Conservation (phyloP, 129 eudicot species). For the Flaveria trinervia region DNA sequence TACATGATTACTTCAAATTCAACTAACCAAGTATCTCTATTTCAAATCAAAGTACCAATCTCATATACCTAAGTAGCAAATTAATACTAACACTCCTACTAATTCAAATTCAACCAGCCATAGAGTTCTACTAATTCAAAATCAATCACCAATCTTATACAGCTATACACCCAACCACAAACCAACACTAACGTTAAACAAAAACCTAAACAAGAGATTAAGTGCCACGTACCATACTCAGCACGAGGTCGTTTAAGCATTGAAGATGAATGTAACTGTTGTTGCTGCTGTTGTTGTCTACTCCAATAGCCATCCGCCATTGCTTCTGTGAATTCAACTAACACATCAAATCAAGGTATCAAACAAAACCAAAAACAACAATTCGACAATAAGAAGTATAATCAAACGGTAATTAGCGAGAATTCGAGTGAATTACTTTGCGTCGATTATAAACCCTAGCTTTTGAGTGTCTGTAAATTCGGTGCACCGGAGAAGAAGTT, state of each 20-base stretch:
- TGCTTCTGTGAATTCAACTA: slow-evolving; percentile 15
- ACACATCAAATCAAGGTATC: background rate
- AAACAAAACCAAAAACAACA: background rate
- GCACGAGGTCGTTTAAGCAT: slow-evolving; percentile 52
- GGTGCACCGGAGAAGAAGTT: background rate
- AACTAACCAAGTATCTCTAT: background rate
- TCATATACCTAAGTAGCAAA: background rate
- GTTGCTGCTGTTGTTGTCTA: slow-evolving; percentile 13
- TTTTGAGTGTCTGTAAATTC: background rate
- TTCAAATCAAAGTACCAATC: background rate
- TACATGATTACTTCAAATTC: background rate
- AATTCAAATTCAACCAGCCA: background rate
- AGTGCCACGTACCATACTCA: slow-evolving; percentile 38
- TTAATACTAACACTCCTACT: background rate
- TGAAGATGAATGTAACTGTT: slow-evolving; percentile 23
- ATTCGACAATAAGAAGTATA: background rate
- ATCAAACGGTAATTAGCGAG: background rate
- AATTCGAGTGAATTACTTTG: slow-evolving; percentile 8
- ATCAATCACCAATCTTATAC: background rate
- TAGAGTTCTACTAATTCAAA: background rate
- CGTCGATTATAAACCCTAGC: slow-evolving; percentile 25
- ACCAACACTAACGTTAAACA: background rate
- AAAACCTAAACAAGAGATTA: background rate
- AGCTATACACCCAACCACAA: background rate
- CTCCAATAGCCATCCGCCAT: slow-evolving; percentile 53